Evolutionary conservation across 768 basidiomycete genomes (phyloP).

Genomic region (Sarcodon sp.): DNA sequence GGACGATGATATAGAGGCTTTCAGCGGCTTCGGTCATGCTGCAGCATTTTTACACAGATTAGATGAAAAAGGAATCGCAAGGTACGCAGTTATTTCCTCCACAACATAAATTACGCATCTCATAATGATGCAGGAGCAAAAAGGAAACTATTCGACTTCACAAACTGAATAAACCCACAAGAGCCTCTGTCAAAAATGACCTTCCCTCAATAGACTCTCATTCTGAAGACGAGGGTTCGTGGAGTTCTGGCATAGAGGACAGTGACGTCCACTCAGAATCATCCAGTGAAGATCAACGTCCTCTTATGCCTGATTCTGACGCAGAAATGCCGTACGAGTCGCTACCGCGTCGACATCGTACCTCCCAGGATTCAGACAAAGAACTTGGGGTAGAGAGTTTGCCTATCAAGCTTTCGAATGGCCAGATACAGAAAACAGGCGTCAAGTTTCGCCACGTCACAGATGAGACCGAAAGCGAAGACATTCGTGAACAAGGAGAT

Average conservation of each 20-base stretch:
- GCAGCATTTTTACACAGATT: slow-evolving; percentile 56
- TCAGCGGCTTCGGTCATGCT: slow-evolving; percentile 51
- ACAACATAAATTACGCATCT: slow-evolving; percentile 2
- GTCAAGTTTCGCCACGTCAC: slow-evolving; percentile 15
- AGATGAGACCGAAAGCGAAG: slow-evolving; percentile 21
- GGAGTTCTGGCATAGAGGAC: slow-evolving; percentile 31
- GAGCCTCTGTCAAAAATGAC: slow-evolving; percentile 33
- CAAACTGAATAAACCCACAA: slow-evolving; percentile 46
- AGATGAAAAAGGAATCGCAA: slow-evolving; percentile 70
- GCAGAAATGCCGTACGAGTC: slow-evolving; percentile 66
- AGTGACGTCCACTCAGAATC: slow-evolving; percentile 16
- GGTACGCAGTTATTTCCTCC: slow-evolving; percentile 29
- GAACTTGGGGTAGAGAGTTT: slow-evolving; percentile 45
- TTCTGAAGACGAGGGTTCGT: slow-evolving; percentile 46
- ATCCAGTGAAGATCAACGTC: slow-evolving; percentile 21
- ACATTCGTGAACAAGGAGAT: slow-evolving; percentile 16
- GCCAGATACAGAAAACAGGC: slow-evolving; percentile 54
- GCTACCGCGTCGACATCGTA: slow-evolving; percentile 36
- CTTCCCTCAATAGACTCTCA: slow-evolving; percentile 61
- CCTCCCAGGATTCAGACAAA: slow-evolving; percentile 32
- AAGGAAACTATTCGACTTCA: slow-evolving; percentile 68
- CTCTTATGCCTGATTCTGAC: slow-evolving; percentile 11
- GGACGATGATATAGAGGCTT: slow-evolving; percentile 57
- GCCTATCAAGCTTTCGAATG: slow-evolving; percentile 81
- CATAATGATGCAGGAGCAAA: slow-evolving; percentile 51